Conservation (phyloP, 768 basidiomycete genomes). For the Peribolospora kevripleyi region DNA sequence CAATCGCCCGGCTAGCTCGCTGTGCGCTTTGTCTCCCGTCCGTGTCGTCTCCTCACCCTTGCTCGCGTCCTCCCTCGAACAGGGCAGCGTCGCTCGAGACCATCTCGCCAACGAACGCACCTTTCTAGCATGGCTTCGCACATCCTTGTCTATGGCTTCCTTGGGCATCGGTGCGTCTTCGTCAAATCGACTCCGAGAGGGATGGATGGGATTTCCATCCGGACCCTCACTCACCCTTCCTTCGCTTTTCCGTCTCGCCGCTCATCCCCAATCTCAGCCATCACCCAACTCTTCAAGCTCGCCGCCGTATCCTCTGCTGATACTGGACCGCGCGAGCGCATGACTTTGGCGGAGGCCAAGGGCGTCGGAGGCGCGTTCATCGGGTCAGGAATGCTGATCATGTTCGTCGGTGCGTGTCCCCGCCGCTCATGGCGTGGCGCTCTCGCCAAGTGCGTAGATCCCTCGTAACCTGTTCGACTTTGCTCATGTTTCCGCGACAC, state of each 20-base stretch:
- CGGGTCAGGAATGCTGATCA: conserved; percentile 3
- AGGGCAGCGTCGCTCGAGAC: conserved; percentile 1
- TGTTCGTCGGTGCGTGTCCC: conserved; percentile 6
- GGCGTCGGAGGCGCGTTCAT: conserved; percentile 8
- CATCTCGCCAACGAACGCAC: conserved; percentile 11
- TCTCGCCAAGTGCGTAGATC: no score
- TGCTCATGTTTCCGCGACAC: not conserved
- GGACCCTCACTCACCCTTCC: no score
- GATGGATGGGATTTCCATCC: not conserved
- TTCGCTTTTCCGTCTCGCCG: no score
- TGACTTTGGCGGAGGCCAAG: not conserved
- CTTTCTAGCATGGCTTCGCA: conserved; percentile 12
- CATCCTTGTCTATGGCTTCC: conserved; percentile 6
- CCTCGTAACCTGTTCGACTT: no score
- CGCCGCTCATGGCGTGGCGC: not conserved
- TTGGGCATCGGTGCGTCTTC: conserved; percentile 5
- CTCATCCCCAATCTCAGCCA: not conserved
- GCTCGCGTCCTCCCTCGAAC: no score
- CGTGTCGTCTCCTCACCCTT: no score
- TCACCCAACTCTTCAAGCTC: conserved; percentile 12
- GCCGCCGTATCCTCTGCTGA: not conserved
- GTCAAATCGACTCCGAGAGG: not conserved
- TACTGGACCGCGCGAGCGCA: not conserved
- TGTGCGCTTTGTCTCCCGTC: no score
- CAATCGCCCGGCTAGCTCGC: no score